Percentiles rank a stretch among this genome's conserved stretches.
phyloP scores from a whole-genome alignment of 1,139 yeast species.

The Blastobotrys elegans region DNA sequence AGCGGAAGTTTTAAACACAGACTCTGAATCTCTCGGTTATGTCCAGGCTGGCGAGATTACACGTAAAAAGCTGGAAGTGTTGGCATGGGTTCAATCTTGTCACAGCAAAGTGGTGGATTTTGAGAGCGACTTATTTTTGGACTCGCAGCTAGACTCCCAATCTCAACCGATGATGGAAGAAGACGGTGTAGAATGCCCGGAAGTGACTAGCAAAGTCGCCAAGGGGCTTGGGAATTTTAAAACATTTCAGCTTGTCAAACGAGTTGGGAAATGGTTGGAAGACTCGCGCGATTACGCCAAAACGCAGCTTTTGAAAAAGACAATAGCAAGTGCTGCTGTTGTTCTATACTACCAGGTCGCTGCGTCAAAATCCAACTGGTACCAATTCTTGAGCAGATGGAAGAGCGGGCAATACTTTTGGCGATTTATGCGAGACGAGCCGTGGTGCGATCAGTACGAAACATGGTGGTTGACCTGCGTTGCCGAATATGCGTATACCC shows the following conservation, averaged over 20 bases:
- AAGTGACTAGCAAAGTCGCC: not conserved
- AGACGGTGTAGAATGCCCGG: not conserved
- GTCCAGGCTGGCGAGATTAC: not conserved
- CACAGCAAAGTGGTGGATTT: not conserved
- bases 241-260: not conserved
- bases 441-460: not conserved
- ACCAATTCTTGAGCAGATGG: not conserved
- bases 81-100: not conserved
- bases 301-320: not conserved
- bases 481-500: not conserved
- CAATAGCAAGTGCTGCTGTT: not conserved
- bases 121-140: not conserved
- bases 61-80: not conserved
- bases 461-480: not conserved
- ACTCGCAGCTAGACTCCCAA: not conserved
- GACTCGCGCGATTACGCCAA: too few species aligned
- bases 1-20: not conserved
- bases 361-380: not conserved
- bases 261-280: too few species aligned
- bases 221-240: not conserved
- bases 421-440: not conserved
- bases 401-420: not conserved
- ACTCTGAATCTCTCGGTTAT: not conserved
- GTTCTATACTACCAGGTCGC: not conserved
- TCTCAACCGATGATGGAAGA: not conserved